Base-by-base conservation (phyloP, 441 rosid genomes). In the Erodium texanum region DNA sequence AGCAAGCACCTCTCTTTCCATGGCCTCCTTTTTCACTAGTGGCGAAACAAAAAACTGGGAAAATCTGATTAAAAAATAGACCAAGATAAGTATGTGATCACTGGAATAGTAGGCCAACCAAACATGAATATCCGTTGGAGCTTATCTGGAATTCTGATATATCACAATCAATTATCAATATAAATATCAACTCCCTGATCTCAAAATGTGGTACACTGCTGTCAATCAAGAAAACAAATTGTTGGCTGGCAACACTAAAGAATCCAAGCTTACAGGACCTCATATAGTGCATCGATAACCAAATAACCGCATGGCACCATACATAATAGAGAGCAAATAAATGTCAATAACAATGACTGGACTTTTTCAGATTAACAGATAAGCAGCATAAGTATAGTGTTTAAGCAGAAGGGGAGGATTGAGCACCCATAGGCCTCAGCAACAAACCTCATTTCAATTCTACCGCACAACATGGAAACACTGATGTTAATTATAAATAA, bases 11-110 rank as follows among this genome's bases (percentile, higher is more conserved):
- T 94, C 99, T 64, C 99, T 80, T 71, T 94, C 96, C 99, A 94
- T 91, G 12, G 99, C 96, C 77, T 89, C 99, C 71, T 69, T 74
- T 80, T 94, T 94, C 74, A 94, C 83, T 38, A 94, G 93, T 66
- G 99, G 99, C 18, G 97, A 87, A 81, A 94, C 80, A 77, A 94
- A 94, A 85, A 94, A 94, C 79, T 94, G 96, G 68, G 99, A 94
- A 82, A 94, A 94, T 81, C 99, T 94, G 87, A 63, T n/a, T 77
- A 64, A 41, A 71, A 72, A 79, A 24, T 70, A 62, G 56, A 74
- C 59, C 36, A 71, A 58, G 45, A 62, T 22, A 63, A 73, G 76
- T 64, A 61, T 71, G 1, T 19, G 27, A 11, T 58, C 62, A 67
- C 20, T 41, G 50, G 23, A 66, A 66, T 52, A 71, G 24, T 32